Conservation (phyloP, 2,329 filamentous ascomycete genomes). For the Penicillium polonicum region DNA sequence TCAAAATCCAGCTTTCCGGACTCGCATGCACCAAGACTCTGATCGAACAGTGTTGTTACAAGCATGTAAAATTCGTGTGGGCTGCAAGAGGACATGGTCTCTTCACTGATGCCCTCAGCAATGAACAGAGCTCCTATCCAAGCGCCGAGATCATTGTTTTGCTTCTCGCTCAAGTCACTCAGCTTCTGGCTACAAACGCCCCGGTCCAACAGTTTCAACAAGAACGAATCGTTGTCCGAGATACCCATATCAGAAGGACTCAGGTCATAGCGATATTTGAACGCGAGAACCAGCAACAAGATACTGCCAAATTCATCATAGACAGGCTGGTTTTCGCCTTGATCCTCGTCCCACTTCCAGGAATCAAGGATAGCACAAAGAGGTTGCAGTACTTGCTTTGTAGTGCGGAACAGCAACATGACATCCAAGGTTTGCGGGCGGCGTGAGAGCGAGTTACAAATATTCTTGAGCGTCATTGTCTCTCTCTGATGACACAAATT, state of each 20-base stretch:
- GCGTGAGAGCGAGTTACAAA: slow-evolving; percentile 58
- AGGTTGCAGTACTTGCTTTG: slow-evolving; percentile 56
- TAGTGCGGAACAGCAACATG: slow-evolving; percentile 60
- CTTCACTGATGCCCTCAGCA: slow-evolving; percentile 62
- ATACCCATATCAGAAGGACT: slow-evolving; percentile 54
- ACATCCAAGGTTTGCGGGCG: slow-evolving; percentile 58
- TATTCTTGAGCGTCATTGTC: slow-evolving; percentile 61
- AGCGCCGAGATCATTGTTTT: slow-evolving; percentile 56
- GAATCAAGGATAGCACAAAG: slow-evolving; percentile 59
- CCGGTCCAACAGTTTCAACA: slow-evolving; percentile 54
- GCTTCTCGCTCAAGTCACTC: slow-evolving; percentile 54
- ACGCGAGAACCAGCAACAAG: slow-evolving; percentile 57
- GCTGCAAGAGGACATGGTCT: slow-evolving; percentile 63
- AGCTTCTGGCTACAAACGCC: slow-evolving; percentile 49
- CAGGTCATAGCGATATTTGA: slow-evolving; percentile 59
- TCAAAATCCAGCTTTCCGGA: slow-evolving; percentile 56
- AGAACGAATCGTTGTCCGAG: slow-evolving; percentile 51
- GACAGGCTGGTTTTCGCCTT: slow-evolving; percentile 63
- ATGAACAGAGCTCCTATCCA: slow-evolving; percentile 64
- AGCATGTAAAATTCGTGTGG: slow-evolving; percentile 65
- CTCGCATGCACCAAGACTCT: slow-evolving; percentile 60
- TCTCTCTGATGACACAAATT: slow-evolving; percentile 59
- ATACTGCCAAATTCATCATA: slow-evolving; percentile 67
- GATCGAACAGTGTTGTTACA: slow-evolving; percentile 61
- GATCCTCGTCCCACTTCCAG: slow-evolving; percentile 66